phyloP scores from a whole-genome alignment of 306 rosid genomes.

The Gastrolobium villosum region DNA sequence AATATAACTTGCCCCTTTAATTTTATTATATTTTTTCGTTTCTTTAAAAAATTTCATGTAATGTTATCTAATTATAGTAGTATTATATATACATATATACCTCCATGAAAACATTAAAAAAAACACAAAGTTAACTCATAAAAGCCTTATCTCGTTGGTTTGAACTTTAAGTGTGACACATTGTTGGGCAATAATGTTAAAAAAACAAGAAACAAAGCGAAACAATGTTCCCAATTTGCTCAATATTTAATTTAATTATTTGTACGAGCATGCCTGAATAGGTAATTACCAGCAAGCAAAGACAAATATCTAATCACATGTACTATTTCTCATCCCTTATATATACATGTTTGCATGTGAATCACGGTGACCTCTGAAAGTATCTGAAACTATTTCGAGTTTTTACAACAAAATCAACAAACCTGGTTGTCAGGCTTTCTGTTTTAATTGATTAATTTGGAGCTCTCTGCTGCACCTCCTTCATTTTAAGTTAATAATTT shows the following conservation, averaged over 20 bases:
- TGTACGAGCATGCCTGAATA: neutral
- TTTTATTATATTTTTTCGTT: too few species aligned
- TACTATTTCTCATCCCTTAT: neutral
- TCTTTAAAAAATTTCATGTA: neutral
- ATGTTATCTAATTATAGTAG: neutral
- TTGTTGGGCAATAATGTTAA: neutral
- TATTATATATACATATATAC: neutral
- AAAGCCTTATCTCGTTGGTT: neutral
- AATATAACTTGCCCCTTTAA: too few species aligned
- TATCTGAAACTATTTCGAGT: constrained; percentile 16
- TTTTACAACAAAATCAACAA: constrained; percentile 11
- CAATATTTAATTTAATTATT: neutral
- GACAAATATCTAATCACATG: constrained; percentile 46
- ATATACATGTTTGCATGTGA: constrained; percentile 35
- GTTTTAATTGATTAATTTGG: constrained; percentile 32
- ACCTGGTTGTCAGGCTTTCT: constrained; percentile 38
- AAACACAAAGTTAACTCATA: neutral
- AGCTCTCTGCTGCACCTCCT: constrained; percentile 3
- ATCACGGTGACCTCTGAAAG: constrained; percentile 8
- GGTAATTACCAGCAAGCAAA: neutral
- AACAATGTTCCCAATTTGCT: constrained; percentile 12
- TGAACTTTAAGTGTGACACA: neutral
- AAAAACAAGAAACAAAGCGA: constrained; percentile 9
- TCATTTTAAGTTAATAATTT: constrained; percentile 16
- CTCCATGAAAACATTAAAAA: neutral